Base-by-base conservation (phyloP, 2,329 filamentous ascomycete species). In the Sphaerostilbella broomeana region DNA sequence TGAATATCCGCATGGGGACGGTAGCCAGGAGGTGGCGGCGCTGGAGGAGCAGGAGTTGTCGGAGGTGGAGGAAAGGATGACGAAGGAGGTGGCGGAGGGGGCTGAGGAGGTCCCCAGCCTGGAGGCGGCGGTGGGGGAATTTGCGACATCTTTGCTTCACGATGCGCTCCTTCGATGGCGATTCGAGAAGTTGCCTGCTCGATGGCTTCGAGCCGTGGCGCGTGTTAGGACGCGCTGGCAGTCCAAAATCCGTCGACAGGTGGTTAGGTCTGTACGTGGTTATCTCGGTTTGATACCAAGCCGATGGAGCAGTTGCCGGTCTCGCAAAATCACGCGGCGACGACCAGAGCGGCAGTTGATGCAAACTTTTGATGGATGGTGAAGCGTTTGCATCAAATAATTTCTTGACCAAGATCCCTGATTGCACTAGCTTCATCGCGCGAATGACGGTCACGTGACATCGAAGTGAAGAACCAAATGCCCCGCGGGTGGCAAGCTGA, bases 21-120 rank as follows among this genome's bases (percentile, higher is more conserved):
- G 62, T 88, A 94, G 27, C 87, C 87, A 18, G 88, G 88, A 17
- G 89, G 88, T 38, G 88, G 87, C 47, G 89, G 88, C 38, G 84
- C 68, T 29, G 71, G 68, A 20, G 65, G 62, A 27, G 83, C 69
- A 26, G 73, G 70, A 19, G 64, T 64, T 30, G 70, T 64, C 2
- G 74, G 73, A 16, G 75, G 75, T 25, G 75, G 73, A 46, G 75
- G 74, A n/a, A 75, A 63, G 19, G 68, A 70, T 10, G 70, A 71
- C 28, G 72, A 70, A 12, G 73, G 71, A 28, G 72, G 72, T 19
- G 72, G 71, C 15, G 72, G 72, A 19, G 72, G 70, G 52, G 79
- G 77, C 40, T 79, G 72, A 33, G 66, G 58, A 31, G 68, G 68
- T 9, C 71, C 72, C 73, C 73, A 77, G 44, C 73, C 73, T 19